These are phyloP conservation scores for Dimargaris cristalligena DNA, from an alignment of 192 early-diverging fungal species.

Conservation along the genomic window DNA sequence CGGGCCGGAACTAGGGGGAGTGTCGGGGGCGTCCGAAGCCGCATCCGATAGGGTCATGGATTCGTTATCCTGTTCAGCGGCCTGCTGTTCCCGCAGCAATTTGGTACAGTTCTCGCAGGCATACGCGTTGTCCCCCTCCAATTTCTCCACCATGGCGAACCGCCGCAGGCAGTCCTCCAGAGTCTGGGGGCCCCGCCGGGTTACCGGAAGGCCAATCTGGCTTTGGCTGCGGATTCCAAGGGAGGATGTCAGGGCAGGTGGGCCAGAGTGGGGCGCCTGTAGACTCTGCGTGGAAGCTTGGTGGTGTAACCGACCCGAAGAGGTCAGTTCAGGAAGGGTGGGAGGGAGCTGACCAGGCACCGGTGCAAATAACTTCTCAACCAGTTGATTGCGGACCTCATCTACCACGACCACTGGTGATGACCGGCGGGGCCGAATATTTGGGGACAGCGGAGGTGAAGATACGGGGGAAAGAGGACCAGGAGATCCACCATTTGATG, in stretches of 20 bases:
- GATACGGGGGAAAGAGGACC: neutral
- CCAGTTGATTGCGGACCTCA: too few species aligned
- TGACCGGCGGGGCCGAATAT: too few species aligned
- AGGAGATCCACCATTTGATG: neutral
- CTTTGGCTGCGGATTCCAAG: neutral
- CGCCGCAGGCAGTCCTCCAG: slow-evolving; percentile 25
- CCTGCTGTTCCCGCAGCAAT: neutral
- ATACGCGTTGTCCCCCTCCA: slow-evolving; percentile 44
- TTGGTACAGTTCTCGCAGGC: slow-evolving; percentile 46
- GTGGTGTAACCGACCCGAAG: neutral
- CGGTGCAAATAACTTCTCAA: too few species aligned
- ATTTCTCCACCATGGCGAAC: slow-evolving; percentile 38
- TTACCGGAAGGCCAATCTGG: neutral
- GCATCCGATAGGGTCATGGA: neutral
- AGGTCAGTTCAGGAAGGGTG: too few species aligned
- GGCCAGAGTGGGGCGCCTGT: too few species aligned
- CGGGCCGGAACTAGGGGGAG: neutral
- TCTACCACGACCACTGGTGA: too few species aligned
- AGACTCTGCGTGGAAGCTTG: neutral
- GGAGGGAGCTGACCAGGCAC: too few species aligned
- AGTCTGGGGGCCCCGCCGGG: slow-evolving; percentile 10
- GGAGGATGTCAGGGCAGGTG: too few species aligned
- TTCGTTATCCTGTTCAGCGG: neutral
- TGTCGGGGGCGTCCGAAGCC: neutral
- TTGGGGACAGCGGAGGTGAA: neutral